Evolutionary conservation across 768 basidiomycete genomes (phyloP), one percentile per base, ranked within the genome.

Genomic region (Tylopilus subfusipes): DNA sequence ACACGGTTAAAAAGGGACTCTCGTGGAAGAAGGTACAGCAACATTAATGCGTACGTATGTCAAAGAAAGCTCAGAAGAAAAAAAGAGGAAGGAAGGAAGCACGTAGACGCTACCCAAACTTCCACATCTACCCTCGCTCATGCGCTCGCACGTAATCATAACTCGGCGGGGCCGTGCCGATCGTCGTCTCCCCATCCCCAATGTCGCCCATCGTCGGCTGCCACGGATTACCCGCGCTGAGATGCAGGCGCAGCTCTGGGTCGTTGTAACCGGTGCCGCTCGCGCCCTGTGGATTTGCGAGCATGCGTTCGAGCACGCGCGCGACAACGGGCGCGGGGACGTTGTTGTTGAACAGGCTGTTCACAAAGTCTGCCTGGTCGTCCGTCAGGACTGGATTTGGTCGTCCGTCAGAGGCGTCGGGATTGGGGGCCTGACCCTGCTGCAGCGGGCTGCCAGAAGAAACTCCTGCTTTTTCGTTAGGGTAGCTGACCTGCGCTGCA

Each of bases 131-230:
- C 14, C 29, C 36, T 22, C 16, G 9, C 36, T 12, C 21, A 12
- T 55, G 53, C 1, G 50, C 61, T 25, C 34, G 64, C 22, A 14
- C 61, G 9, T 55, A 55, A 42, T 65, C 61, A 54, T 66, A 66
- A 34, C 64, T 66, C 16, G 64, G 64, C 4, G 64, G 64, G 16
- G 64, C 64, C 38, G 55, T 57, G 2, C 53, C 67, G 59, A 50
- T 65, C 60, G 61, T 68, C 58, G 42, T 67, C 65, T 57, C 65
- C 59, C 49, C 65, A 65, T 65, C 66, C 59, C 44, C 73, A 69
- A 63, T 60, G 56, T 48, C 71, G 72, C 59, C 83, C 54, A 39
- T 36, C 48, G 39, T 82, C 38, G 81, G 75, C 36, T 78, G 59
- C 83, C 60, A 51, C 10, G 25, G 9, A 34, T 8, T 48, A 22